A percentile compares a stretch with the other conserved stretches of the same genome.
These are phyloP conservation scores for Haplosporangium gracile DNA, from an alignment of 192 early-diverging fungal species.

Conservation along the genomic window DNA sequence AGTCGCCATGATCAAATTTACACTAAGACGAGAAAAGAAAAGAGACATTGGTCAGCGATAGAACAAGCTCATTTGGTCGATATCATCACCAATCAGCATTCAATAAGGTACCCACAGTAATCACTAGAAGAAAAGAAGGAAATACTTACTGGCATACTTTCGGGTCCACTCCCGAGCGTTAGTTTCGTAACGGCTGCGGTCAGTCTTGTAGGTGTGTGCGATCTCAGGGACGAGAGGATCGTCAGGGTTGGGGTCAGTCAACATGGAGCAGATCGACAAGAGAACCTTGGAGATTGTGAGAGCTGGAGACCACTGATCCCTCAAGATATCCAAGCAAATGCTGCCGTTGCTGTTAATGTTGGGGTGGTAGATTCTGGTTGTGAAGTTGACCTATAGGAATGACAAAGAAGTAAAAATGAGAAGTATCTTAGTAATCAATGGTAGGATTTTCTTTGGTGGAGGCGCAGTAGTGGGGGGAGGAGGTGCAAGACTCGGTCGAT, in stretches of 20 bases:
- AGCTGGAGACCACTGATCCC: conserved; percentile 99
- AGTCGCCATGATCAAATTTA: conserved; percentile 27
- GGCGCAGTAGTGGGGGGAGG: too few relatives aligned
- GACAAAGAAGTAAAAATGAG: conserved; percentile 19
- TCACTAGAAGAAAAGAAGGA: not conserved
- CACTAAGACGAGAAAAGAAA: conserved; percentile 19
- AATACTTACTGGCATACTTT: conserved; percentile 82
- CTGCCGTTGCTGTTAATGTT: conserved; percentile 99
- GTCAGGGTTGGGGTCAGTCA: conserved; percentile 98
- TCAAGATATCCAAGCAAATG: conserved; percentile 98
- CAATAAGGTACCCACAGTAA: not conserved
- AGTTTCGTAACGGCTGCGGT: conserved; percentile 86
- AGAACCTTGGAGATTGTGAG: conserved; percentile 99
- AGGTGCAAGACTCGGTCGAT: not conserved
- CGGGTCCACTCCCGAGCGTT: conserved; percentile 96
- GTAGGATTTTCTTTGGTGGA: not conserved
- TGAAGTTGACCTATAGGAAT: conserved; percentile 84
- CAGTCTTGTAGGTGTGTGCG: conserved; percentile 98
- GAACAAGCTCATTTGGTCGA: not conserved
- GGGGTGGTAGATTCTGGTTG: conserved; percentile 97
- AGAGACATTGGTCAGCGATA: not conserved
- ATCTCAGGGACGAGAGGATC: conserved; percentile 99
- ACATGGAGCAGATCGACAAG: conserved; percentile 97
- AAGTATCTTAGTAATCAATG: not conserved
- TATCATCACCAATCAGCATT: not conserved